phyloP scores from a whole-genome alignment of 106 monocot species.

The Acorus calamus region DNA sequence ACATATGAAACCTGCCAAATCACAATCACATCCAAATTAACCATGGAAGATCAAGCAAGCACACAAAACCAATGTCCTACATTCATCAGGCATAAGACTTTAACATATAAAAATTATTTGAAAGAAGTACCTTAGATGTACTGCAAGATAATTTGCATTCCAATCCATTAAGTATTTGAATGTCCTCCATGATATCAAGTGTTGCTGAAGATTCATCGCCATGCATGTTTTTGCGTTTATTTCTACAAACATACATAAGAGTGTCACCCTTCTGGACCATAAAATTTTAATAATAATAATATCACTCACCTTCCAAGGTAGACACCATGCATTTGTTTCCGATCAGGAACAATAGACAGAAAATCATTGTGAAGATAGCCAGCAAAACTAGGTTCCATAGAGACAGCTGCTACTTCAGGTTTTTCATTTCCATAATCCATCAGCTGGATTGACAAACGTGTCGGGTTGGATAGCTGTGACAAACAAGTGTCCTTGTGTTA shows the following conservation, averaged over 20 bases:
- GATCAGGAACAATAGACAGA: slow-evolving; percentile 32
- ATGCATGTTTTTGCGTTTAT: slow-evolving; percentile 47
- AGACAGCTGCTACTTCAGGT: slow-evolving; percentile 60
- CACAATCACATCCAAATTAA: too few species aligned
- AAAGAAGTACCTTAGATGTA: slow-evolving; percentile 59
- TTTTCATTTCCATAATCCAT: slow-evolving; percentile 76
- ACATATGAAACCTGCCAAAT: slow-evolving; percentile 51
- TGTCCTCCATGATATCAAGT: slow-evolving; percentile 49
- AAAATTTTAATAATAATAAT: not conserved
- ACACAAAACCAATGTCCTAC: too few species aligned
- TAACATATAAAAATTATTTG: not conserved
- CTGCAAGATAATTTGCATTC: slow-evolving; percentile 89
- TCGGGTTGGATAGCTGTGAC: slow-evolving; percentile 43
- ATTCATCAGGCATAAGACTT: too few species aligned
- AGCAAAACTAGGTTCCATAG: slow-evolving; percentile 66
- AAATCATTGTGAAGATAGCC: slow-evolving; percentile 66
- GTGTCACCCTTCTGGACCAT: not conserved
- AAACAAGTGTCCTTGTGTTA: slow-evolving; percentile 1
- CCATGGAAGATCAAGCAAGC: too few species aligned
- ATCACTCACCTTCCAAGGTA: slow-evolving; percentile 34
- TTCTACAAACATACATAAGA: slow-evolving; percentile 18
- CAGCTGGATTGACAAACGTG: slow-evolving; percentile 59
- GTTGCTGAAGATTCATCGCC: slow-evolving; percentile 37
- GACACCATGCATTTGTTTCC: slow-evolving; percentile 22
- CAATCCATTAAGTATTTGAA: slow-evolving; percentile 61